phyloP scores from a whole-genome alignment of 192 early-diverging fungal species.

The Anaeromyces robustus region DNA sequence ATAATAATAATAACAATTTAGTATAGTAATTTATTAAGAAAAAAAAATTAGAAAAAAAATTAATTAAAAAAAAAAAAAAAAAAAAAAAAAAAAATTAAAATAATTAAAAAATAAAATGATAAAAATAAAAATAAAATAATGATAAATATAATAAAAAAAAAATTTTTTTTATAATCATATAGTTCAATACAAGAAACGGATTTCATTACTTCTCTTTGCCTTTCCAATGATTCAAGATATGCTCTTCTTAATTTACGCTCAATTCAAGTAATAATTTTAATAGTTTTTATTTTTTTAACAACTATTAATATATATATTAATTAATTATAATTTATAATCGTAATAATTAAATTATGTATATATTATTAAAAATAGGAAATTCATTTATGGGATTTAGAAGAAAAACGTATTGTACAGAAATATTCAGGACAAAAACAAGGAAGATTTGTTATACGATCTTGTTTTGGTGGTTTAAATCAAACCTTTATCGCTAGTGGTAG shows the following conservation, averaged over 20 bases:
- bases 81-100: no score
- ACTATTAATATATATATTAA: slow-evolving; percentile 1
- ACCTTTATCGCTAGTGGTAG: slow-evolving; percentile 82
- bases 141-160: slow-evolving; percentile 13
- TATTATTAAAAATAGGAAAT: slow-evolving; percentile 37
- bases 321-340: background rate
- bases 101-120: no score
- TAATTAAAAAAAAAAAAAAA: no score
- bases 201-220: slow-evolving; percentile 45
- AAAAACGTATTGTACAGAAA: slow-evolving; percentile 48
- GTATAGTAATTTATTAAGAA: no score
- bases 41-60: no score
- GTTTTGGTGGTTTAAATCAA: slow-evolving; percentile 73
- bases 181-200: slow-evolving; percentile 27
- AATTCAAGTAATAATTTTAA: slow-evolving; percentile 12
- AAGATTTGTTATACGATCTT: slow-evolving; percentile 74
- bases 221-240: slow-evolving; percentile 43
- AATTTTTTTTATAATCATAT: no score
- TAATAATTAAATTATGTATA: slow-evolving; percentile 4
- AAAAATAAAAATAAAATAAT: slow-evolving; percentile 20
- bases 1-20: background rate
- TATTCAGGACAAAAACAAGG: slow-evolving; percentile 75
- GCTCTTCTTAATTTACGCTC: slow-evolving; percentile 38
- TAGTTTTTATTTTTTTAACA: slow-evolving; percentile 5
- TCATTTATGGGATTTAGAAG: slow-evolving; percentile 74